Conservation (phyloP, 257 asterid genomes). For the Buddleja alternifolia region DNA sequence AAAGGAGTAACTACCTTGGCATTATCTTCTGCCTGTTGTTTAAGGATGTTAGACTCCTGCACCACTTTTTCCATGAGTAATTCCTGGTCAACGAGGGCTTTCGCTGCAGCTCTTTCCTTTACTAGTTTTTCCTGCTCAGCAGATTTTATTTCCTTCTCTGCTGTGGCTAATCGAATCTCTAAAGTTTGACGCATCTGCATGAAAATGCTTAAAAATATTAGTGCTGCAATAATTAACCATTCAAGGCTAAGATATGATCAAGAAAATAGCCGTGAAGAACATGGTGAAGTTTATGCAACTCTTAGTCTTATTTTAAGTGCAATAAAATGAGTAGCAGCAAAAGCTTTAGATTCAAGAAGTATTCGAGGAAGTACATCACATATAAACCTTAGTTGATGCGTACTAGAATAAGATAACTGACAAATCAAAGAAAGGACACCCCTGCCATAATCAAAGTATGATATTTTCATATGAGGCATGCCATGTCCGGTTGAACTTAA, state of each 20-base stretch:
- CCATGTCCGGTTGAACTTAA: background rate
- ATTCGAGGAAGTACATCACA: background rate
- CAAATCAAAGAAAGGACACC: background rate
- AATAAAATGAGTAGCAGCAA: background rate
- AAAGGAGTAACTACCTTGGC: slow-evolving; percentile 54
- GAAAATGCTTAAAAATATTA: slow-evolving; percentile 15
- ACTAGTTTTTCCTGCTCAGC: slow-evolving; percentile 59
- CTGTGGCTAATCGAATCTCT: slow-evolving; percentile 59
- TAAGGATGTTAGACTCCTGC: slow-evolving; percentile 62
- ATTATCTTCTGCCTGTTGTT: slow-evolving; percentile 78
- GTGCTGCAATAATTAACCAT: background rate
- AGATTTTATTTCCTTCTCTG: slow-evolving; percentile 53
- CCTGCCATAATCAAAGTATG: background rate
- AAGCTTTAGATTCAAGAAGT: background rate
- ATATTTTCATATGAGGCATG: background rate
- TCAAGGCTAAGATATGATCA: too few species aligned
- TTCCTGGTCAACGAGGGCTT: slow-evolving; percentile 58
- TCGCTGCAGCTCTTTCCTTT: slow-evolving; percentile 52
- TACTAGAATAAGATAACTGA: background rate
- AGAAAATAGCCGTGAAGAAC: background rate
- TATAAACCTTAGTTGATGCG: background rate
- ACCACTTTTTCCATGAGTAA: slow-evolving; percentile 63
- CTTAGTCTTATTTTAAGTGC: background rate
- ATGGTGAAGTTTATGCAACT: slow-evolving; percentile 3
- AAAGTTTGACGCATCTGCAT: slow-evolving; percentile 72